Percentiles rank a stretch among this genome's conserved stretches.
These are phyloP conservation scores for Suillus ampliporus DNA, from an alignment of 768 basidiomycete species.

Conservation along the genomic window DNA sequence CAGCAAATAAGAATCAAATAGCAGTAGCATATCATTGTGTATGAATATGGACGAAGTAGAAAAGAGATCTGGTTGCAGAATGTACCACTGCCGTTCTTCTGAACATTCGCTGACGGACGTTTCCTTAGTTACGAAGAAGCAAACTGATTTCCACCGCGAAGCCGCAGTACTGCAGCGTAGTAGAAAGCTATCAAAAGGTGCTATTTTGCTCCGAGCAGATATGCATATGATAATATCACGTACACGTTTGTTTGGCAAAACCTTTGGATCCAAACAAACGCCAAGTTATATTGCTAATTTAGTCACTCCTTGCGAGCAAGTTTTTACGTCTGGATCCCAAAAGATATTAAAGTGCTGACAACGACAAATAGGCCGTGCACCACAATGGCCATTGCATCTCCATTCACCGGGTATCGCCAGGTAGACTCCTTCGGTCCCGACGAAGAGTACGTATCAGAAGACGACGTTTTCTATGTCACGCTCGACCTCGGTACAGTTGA, in stretches of 20 bases:
- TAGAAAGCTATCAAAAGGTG: no score
- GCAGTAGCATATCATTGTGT: background rate
- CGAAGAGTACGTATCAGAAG: conserved; percentile 63
- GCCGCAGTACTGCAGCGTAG: no score
- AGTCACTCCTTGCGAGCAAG: background rate
- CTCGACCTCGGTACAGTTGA: conserved; percentile 77
- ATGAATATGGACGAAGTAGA: background rate
- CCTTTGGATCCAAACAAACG: background rate
- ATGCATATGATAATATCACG: no score
- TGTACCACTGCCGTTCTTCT: no score
- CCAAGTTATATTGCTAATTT: background rate
- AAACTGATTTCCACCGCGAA: no score
- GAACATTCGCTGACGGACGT: background rate
- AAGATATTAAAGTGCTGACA: no score
- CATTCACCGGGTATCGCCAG: conserved; percentile 63
- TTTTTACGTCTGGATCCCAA: no score
- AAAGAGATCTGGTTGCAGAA: background rate
- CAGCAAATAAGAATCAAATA: background rate
- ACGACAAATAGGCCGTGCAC: background rate
- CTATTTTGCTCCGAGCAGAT: no score
- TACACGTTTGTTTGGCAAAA: background rate
- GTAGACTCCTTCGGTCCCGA: conserved; percentile 73
- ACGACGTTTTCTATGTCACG: conserved; percentile 63
- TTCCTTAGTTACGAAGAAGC: no score
- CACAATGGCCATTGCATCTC: background rate